Percentiles rank a stretch among this genome's conserved stretches.
phyloP scores from a whole-genome alignment of 2,329 filamentous ascomycete species.

The Colletotrichum lindemuthianum region DNA sequence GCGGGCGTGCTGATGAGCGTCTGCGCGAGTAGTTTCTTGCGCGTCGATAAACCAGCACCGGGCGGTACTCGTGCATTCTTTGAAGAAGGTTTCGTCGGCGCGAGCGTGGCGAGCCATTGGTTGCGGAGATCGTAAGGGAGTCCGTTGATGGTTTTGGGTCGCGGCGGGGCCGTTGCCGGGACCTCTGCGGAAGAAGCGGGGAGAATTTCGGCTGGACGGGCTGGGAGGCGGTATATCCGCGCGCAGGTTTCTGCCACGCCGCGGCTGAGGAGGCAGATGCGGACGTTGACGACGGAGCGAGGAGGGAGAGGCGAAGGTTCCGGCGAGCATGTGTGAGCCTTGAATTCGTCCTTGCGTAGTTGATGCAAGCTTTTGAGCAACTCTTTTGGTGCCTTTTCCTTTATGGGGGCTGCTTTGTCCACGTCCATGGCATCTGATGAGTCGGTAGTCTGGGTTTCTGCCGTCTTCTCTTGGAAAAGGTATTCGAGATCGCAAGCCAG shows the following conservation, averaged over 20 bases:
- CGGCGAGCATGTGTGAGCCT: slow-evolving; percentile 38
- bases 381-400: slow-evolving; percentile 35
- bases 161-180: slow-evolving; percentile 54
- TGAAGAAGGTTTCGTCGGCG: slow-evolving; percentile 18
- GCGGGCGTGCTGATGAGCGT: slow-evolving; percentile 54
- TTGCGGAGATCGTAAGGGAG: slow-evolving; percentile 65
- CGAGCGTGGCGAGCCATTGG: slow-evolving; percentile 75
- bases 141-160: slow-evolving; percentile 29
- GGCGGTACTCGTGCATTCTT: slow-evolving; percentile 35
- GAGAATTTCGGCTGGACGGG: slow-evolving; percentile 38
- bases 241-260: slow-evolving; percentile 79
- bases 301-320: slow-evolving; percentile 42
- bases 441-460: not conserved
- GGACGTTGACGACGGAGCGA: slow-evolving; percentile 66
- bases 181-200: slow-evolving; percentile 54
- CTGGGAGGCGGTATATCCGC: slow-evolving; percentile 87
- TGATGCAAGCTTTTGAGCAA: slow-evolving; percentile 31
- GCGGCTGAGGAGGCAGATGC: slow-evolving; percentile 73
- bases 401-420: slow-evolving; percentile 33
- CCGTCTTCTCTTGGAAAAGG: slow-evolving; percentile 59
- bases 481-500: slow-evolving; percentile 86
- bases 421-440: slow-evolving; percentile 30
- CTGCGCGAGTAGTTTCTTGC: slow-evolving; percentile 57
- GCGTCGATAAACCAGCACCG: slow-evolving; percentile 47
- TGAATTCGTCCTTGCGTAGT: slow-evolving; percentile 44